Evolutionary conservation across 2,329 filamentous ascomycete genomes (phyloP), one percentile per base, ranked within the genome.

Genomic region (Epichloe scottii): DNA sequence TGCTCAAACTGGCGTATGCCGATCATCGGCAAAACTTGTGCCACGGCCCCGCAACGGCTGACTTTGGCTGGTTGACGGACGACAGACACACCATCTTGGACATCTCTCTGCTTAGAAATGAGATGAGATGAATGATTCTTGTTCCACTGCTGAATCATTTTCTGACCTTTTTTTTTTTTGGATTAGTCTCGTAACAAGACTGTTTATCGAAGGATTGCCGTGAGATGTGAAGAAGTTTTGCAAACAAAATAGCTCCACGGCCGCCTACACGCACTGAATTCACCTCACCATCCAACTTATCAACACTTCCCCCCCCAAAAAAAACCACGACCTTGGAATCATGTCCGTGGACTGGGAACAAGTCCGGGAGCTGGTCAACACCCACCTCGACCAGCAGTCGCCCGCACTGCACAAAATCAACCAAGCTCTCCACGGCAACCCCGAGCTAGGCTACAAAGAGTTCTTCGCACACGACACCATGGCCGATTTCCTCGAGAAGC

Each of bases 371-470:
- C 35, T 48, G 23, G 45, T 40, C 45, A 44, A 34, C 34, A 17
- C 40, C 3, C 45, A 48, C 7, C 37, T 51, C 14, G 40, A 48
- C 39, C 21, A 43, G 23, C 17, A 44, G 10, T 42, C 37, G 10
- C 19, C 19, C 2, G 40, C 44, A 14, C 50, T 51, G 33, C 21
- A 21, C 5, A 15, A 4, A 23, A 19, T 51, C 44, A 51, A 48
- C 50, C 50, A 51, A 14, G 17, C 39, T 8, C 17, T 51, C 37
- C 60, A 61, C 53, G 49, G 53, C 26, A 58, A 60, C 41, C 63
- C 63, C 0, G 63, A 65, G 47, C 54, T 61, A 2, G 62, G 57
- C 26, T 64, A 56, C 53, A 37, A 64, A 11, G 63, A 66, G 37
- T 52, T 54, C 55, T 53, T 58, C 26, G 63, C 63, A 26, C 63